A percentile compares a stretch with the other conserved stretches of the same genome.
phyloP scores from a whole-genome alignment of 805 yeast species.

The Schizosaccharomyces osmophilus region DNA sequence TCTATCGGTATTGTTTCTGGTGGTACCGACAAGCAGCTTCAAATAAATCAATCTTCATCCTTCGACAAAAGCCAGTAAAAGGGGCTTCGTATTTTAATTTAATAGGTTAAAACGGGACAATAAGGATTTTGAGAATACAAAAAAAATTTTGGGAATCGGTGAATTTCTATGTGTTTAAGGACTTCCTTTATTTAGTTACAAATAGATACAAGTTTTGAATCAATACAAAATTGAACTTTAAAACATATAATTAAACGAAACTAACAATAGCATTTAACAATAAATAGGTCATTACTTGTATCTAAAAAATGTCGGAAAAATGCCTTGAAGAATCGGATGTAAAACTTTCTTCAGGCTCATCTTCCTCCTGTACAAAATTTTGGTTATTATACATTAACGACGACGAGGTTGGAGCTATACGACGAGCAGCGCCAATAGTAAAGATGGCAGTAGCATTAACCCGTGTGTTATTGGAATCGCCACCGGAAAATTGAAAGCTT shows the following conservation, averaged over 20 bases:
- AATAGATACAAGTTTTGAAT: no score
- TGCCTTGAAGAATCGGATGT: background rate
- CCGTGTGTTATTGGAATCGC: background rate
- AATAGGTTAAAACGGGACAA: background rate
- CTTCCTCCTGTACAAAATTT: slow-evolving; percentile 9
- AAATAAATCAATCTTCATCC: slow-evolving; percentile 28
- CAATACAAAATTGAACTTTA: no score
- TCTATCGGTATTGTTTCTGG: slow-evolving; percentile 72
- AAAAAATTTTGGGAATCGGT: no score
- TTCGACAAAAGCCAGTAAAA: background rate
- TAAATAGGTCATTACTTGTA: no score
- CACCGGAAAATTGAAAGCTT: background rate
- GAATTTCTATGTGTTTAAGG: no score
- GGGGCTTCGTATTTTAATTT: background rate
- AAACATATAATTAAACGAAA: no score
- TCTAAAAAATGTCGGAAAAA: background rate
- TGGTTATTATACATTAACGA: background rate
- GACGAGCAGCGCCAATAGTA: background rate
- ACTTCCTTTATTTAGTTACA: no score
- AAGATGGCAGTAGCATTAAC: background rate
- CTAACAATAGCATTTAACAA: no score
- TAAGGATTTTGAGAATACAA: no score
- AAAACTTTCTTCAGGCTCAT: slow-evolving; percentile 14
- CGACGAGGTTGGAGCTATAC: background rate
- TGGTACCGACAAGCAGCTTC: slow-evolving; percentile 82